Evolutionary conservation across 495 filamentous ascomycete species (phyloP), one percentile per base, ranked within the genome.

Genomic region (Penicillium cosmopolitanum): DNA sequence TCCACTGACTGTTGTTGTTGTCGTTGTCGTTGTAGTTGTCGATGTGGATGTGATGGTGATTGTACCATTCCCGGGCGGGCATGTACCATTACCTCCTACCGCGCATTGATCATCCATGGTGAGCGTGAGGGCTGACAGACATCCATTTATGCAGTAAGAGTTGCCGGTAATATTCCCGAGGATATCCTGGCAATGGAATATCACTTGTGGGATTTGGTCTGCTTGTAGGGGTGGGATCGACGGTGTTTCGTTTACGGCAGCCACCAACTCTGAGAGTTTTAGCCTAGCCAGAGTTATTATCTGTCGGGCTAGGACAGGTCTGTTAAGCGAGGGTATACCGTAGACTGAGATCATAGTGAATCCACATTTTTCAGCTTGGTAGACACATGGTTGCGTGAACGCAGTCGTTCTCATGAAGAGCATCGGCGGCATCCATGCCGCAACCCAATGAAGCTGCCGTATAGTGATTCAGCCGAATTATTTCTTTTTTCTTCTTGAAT

Each of bases 331-430:
- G 13, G 13, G 6, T 56, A 13, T 61, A 64, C 64, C 64, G 48
- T 64, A 63, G 12, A 50, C 33, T 19, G 55, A 50, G 6, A 61
- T 60, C 50, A 67, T 51, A 10, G 61, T 64, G 33, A 34, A 55
- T 52, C 65, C 65, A 42, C 61, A 67, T 56, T 64, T 67, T 12
- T 64, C 61, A 7, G 58, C n/a, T 51, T 63, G 61, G 34, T 67
- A 67, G 31, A 67, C 55, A 36, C 65, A 67, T 55, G 65, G 61
- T 34, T 16, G 59, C 40, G 52, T 31, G 46, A 56, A 67, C 28
- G 55, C 54, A 8, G 50, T n/a, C 19, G 42, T 48, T 36, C 47
- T 42, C 12, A 53, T 19, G n/a, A 56, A 23, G 3, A 58, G 42
- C 2, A 28, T 25, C 8, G 51, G 42, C 31, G 44, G 50, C 4